Conservation (phyloP, 371 early-diverging fungal genomes). For the Mucor ambiguus region DNA sequence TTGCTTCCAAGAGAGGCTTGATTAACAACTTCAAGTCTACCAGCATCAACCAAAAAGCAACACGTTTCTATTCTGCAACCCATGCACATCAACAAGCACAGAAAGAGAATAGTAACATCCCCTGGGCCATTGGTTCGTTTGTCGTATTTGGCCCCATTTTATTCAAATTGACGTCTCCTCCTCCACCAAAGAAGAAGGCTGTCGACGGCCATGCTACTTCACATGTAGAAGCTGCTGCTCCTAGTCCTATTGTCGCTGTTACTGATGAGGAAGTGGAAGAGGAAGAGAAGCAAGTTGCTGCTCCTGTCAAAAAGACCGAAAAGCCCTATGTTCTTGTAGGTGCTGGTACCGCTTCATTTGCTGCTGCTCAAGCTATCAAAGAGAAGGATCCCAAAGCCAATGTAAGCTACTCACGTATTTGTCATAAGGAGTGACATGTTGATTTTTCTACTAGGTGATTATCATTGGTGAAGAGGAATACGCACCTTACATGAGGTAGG, state of each 20-base stretch:
- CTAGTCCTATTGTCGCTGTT: slow-evolving; percentile 16
- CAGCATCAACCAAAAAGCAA: background rate
- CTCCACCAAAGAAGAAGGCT: slow-evolving; percentile 45
- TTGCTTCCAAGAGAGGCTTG: slow-evolving; percentile 19
- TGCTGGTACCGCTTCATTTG: slow-evolving; percentile 71
- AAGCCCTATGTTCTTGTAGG: slow-evolving; percentile 63
- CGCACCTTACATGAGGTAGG: slow-evolving; percentile 69
- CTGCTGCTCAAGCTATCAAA: slow-evolving; percentile 71
- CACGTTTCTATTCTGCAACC: slow-evolving; percentile 14
- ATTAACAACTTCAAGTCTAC: background rate
- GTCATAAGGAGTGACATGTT: background rate
- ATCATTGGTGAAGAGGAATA: slow-evolving; percentile 68
- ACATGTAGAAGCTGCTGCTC: background rate
- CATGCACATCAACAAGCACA: background rate
- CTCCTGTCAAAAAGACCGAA: slow-evolving; percentile 31
- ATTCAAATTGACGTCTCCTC: slow-evolving; percentile 63
- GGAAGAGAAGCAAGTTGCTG: background rate
- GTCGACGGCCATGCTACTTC: slow-evolving; percentile 4
- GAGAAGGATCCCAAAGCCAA: slow-evolving; percentile 70
- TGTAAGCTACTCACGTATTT: slow-evolving; percentile 28
- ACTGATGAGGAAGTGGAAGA: slow-evolving; percentile 16
- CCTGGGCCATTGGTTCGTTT: slow-evolving; percentile 63
- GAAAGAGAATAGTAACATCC: slow-evolving; percentile 41
- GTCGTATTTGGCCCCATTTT: slow-evolving; percentile 61
- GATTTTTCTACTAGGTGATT: slow-evolving; percentile 44